These are phyloP conservation scores for Pyrus hybrid DNA, from an alignment of 331 rosid genomes.

Conservation along the genomic window DNA sequence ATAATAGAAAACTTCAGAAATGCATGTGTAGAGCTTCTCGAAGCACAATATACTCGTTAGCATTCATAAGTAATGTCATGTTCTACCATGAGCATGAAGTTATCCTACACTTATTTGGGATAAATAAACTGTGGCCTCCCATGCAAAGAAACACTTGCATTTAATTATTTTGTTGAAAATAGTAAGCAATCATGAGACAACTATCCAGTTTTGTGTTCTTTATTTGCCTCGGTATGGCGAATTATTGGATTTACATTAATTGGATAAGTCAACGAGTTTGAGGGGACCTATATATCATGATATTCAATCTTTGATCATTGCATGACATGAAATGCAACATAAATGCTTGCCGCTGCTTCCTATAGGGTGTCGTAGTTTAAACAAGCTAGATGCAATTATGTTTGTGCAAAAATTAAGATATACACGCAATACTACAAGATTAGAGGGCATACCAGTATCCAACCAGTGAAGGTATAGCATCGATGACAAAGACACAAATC, in stretches of 20 bases:
- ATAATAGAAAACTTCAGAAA: not conserved
- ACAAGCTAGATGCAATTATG: not conserved
- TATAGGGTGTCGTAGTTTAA: not conserved
- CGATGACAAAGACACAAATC: conserved; percentile 52
- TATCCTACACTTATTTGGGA: not conserved
- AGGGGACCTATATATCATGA: not conserved
- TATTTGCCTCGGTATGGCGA: not conserved
- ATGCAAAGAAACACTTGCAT: not conserved
- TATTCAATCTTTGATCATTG: not conserved
- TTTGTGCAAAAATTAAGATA: not conserved
- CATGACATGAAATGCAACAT: not conserved
- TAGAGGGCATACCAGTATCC: conserved; percentile 69
- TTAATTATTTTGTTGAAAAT: not conserved
- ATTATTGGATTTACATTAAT: not conserved
- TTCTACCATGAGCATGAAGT: too few species aligned
- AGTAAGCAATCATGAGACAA: not conserved
- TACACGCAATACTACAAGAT: not conserved
- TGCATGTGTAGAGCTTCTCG: not conserved
- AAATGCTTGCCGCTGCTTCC: not conserved
- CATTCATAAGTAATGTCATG: not conserved
- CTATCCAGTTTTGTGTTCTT: not conserved
- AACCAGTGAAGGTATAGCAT: conserved; percentile 43
- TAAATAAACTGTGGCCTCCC: not conserved
- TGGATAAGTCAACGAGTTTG: not conserved
- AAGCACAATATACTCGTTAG: not conserved